A percentile compares a stretch with the other conserved stretches of the same genome.
phyloP scores from a whole-genome alignment of 2,329 filamentous ascomycete genomes.

The Aspergillus pseudoglaucus region DNA sequence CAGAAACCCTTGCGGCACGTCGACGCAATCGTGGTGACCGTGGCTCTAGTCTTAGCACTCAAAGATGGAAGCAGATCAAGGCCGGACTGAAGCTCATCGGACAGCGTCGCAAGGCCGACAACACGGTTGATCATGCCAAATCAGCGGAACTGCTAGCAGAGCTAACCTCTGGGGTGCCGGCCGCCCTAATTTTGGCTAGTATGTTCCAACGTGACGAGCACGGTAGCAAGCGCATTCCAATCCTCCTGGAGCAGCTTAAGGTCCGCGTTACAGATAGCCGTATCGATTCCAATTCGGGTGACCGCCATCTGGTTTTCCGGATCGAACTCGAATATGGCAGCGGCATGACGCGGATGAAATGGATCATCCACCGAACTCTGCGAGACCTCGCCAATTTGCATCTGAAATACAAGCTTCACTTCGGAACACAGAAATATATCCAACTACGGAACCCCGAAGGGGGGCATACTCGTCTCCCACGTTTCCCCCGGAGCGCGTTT shows the following conservation, averaged over 20 bases:
- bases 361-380: slow-evolving; percentile 82
- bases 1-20: slow-evolving; percentile 56
- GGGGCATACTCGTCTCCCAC: slow-evolving; percentile 67
- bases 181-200: slow-evolving; percentile 87
- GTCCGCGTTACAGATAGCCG: slow-evolving; percentile 77
- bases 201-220: slow-evolving; percentile 98
- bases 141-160: slow-evolving; percentile 96
- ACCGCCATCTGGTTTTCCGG: slow-evolving; percentile 76
- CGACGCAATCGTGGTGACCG: slow-evolving; percentile 51
- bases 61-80: slow-evolving; percentile 91
- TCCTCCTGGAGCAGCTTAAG: slow-evolving; percentile 90
- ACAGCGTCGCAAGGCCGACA: slow-evolving; percentile 74
- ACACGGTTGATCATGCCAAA: slow-evolving; percentile 83
- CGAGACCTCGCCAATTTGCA: slow-evolving; percentile 90
- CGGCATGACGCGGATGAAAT: slow-evolving; percentile 91
- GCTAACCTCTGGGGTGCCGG: slow-evolving; percentile 82
- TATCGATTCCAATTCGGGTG: slow-evolving; percentile 50
- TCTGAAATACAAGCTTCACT: slow-evolving; percentile 82
- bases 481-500: slow-evolving; percentile 82
- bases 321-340: slow-evolving; percentile 96
- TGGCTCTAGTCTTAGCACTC: slow-evolving; percentile 64
- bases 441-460: slow-evolving; percentile 62
- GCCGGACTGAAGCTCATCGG: slow-evolving; percentile 73
- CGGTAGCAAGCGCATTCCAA: slow-evolving; percentile 87
- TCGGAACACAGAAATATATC: slow-evolving; percentile 75